These are phyloP conservation scores for Pisolithus albus DNA, from an alignment of 768 basidiomycete species.

Conservation along the genomic window DNA sequence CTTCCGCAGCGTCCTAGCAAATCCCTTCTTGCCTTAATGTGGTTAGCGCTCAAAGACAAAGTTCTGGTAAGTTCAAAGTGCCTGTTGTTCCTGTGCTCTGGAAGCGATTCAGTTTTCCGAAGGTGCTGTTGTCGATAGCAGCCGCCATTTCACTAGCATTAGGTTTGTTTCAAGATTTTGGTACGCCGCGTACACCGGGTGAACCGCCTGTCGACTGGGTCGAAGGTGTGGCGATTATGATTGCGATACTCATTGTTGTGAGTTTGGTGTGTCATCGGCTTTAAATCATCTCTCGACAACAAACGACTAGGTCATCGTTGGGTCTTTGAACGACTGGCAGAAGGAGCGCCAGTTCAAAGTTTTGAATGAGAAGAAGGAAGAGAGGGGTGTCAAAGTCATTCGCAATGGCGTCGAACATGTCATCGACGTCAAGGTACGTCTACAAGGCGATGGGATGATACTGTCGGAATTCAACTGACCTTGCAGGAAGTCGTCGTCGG, in stretches of 20 bases:
- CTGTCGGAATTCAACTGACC: conserved; percentile 14
- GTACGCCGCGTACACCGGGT: conserved; percentile 47
- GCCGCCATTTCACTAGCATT: conserved; percentile 90
- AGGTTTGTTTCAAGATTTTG: conserved; percentile 92
- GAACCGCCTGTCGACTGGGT: conserved; percentile 94
- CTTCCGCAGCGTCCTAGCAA: conserved; percentile 68
- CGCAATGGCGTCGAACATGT: conserved; percentile 63
- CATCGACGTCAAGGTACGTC: conserved; percentile 72
- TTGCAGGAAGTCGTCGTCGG: conserved; percentile 85
- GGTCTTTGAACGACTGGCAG: conserved; percentile 96
- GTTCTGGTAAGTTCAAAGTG: conserved; percentile 55
- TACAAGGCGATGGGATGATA: background rate
- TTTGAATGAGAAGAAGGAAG: conserved; percentile 93
- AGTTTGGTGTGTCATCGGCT: conserved; percentile 15
- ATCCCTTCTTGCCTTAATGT: conserved; percentile 70
- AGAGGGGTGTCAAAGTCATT: conserved; percentile 81
- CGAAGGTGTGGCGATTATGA: conserved; percentile 81
- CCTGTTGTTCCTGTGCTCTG: conserved; percentile 1
- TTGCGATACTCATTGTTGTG: conserved; percentile 71
- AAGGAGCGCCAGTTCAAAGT: conserved; percentile 93
- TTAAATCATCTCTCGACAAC: background rate
- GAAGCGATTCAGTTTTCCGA: conserved; percentile 4
- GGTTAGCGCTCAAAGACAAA: conserved; percentile 83
- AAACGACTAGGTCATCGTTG: conserved; percentile 66
- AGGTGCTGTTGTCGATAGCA: conserved; percentile 88